Percentiles rank a stretch among this genome's conserved stretches.
Evolutionary conservation across 2,329 filamentous ascomycete genomes (phyloP).

Genomic region (Hypoxylon sp.): DNA sequence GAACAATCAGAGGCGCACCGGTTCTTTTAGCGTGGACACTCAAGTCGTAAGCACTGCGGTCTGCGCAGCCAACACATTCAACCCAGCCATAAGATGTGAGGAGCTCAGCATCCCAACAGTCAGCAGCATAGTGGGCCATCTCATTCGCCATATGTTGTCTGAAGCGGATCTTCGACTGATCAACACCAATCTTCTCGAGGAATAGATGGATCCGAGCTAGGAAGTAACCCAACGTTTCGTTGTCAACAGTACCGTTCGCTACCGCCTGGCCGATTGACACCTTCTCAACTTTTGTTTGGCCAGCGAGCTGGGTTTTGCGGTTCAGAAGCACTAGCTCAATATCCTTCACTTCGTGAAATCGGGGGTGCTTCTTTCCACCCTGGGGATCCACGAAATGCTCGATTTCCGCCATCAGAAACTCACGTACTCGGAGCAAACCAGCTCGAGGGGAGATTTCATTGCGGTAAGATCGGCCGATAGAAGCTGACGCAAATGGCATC

Average conservation of each 20-base stretch:
- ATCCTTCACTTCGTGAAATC: conserved; percentile 88
- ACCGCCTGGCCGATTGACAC: conserved; percentile 91
- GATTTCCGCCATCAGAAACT: conserved; percentile 99
- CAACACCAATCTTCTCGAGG: conserved; percentile 88
- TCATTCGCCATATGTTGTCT: conserved; percentile 85
- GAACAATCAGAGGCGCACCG: conserved; percentile 85
- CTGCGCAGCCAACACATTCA: conserved; percentile 97
- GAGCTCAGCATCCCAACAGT: conserved; percentile 98
- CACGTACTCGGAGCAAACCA: conserved; percentile 92
- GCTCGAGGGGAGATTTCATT: conserved; percentile 97
- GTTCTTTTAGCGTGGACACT: conserved; percentile 95
- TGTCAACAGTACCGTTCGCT: conserved; percentile 85
- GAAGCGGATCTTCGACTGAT: conserved; percentile 91
- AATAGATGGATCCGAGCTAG: conserved; percentile 93
- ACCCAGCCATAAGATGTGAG: conserved; percentile 96
- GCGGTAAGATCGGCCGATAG: conserved; percentile 97
- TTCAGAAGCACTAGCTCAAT: conserved; percentile 88
- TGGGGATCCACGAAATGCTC: conserved; percentile 98
- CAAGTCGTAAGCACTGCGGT: conserved; percentile 94
- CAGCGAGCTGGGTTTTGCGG: conserved; percentile 86
- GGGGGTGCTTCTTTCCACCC: conserved; percentile 92
- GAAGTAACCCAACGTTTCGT: conserved; percentile 98
- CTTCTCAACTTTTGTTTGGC: conserved; percentile 81
- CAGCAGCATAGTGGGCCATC: conserved; percentile 87
- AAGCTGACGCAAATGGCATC: conserved; percentile 98